These are phyloP conservation scores for Rhizopogon vulgaris DNA, from an alignment of 768 basidiomycete species.

Conservation along the genomic window DNA sequence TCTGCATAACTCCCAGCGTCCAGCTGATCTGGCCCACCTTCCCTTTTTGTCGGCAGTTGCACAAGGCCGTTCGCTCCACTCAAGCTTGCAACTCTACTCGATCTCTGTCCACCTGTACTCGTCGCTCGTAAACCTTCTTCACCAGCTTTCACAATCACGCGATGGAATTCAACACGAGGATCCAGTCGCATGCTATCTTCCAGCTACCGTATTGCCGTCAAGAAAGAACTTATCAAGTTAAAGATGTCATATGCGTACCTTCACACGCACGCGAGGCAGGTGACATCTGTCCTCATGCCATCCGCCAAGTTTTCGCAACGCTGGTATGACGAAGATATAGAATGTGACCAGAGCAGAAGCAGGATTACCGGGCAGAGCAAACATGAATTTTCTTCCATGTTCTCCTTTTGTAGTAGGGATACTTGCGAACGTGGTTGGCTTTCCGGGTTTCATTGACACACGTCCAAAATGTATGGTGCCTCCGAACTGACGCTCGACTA, in stretches of 20 bases:
- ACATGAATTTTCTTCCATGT: constrained; percentile 52
- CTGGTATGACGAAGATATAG: constrained; percentile 78
- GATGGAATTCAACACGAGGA: constrained; percentile 76
- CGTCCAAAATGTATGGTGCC: constrained; percentile 84
- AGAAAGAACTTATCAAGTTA: neutral
- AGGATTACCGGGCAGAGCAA: constrained; percentile 87
- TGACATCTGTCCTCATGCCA: constrained; percentile 49
- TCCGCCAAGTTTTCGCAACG: constrained; percentile 66
- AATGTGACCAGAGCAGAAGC: constrained; percentile 85
- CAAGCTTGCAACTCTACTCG: constrained; percentile 75
- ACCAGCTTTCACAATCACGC: constrained; percentile 51
- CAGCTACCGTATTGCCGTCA: constrained; percentile 31
- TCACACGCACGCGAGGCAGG: constrained; percentile 55
- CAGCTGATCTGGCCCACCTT: constrained; percentile 31
- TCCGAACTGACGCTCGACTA: constrained; percentile 72
- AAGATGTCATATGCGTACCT: constrained; percentile 37
- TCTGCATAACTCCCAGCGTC: constrained; percentile 50
- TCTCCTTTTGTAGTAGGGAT: constrained; percentile 39
- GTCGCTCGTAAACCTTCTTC: constrained; percentile 50
- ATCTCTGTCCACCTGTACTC: constrained; percentile 85
- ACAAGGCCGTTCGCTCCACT: constrained; percentile 78
- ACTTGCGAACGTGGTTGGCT: constrained; percentile 87
- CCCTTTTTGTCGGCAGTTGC: constrained; percentile 47
- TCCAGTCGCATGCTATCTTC: constrained; percentile 62
- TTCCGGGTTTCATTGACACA: constrained; percentile 78